Evolutionary conservation across 129 eudicot species (phyloP).

Genomic region (Flaveria robusta): DNA sequence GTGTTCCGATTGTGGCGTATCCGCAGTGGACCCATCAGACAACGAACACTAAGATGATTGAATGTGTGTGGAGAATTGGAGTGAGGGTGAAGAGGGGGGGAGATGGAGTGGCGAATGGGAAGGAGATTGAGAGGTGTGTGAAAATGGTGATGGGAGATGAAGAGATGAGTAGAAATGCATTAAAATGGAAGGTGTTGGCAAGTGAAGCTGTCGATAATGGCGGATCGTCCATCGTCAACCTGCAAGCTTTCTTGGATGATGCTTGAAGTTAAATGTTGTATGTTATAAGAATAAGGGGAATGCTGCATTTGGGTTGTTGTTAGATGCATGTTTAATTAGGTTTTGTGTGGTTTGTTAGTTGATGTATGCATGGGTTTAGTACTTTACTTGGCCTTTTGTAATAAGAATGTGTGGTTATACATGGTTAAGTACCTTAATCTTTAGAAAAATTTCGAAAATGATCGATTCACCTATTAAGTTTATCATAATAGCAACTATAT

Average conservation of each 20-base stretch:
- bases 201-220: constrained; percentile 35
- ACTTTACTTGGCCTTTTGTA: too few relatives aligned
- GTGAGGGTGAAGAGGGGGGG: constrained; percentile 44
- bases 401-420: neutral
- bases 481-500: too few relatives aligned
- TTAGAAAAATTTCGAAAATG: too few relatives aligned
- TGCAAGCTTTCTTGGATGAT: constrained; percentile 13
- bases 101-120: constrained; percentile 47
- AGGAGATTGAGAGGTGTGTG: constrained; percentile 55
- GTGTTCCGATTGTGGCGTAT: constrained; percentile 63
- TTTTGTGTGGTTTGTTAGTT: neutral
- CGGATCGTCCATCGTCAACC: neutral
- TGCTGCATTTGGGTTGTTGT: neutral
- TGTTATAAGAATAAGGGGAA: neutral
- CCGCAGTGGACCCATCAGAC: constrained; percentile 71
- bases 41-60: constrained; percentile 49
- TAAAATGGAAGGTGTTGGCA: constrained; percentile 54
- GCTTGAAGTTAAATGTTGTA: neutral
- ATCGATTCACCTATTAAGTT: too few relatives aligned
- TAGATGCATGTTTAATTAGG: neutral
- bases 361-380: neutral
- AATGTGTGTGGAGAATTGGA: constrained; percentile 59
- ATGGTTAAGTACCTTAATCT: too few relatives aligned
- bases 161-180: constrained; percentile 38
- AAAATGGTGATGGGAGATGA: constrained; percentile 53